Evolutionary conservation across 139 green algal genomes (phyloP).

Genomic region (Chlamydomonas asymmetrica): DNA sequence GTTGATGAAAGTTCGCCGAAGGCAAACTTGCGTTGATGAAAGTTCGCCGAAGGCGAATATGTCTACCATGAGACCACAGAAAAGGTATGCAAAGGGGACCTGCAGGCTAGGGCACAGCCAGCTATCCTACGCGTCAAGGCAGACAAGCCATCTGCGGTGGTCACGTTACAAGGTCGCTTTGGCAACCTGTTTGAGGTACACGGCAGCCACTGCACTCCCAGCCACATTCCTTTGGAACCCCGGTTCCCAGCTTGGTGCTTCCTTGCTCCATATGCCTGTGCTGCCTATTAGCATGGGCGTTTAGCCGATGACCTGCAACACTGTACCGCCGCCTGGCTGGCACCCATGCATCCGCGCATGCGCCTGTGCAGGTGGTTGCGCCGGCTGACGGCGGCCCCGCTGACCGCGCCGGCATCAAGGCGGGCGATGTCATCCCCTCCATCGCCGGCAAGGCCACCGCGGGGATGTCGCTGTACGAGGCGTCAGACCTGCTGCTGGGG

Average conservation of each 20-base stretch:
- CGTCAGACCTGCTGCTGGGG: slow-evolving; percentile 79
- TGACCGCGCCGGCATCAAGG: slow-evolving; percentile 76
- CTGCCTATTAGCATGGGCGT: too few relatives aligned
- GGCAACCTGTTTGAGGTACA: slow-evolving; percentile 1
- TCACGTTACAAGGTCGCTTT: slow-evolving; percentile 13
- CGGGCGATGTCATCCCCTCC: slow-evolving; percentile 78
- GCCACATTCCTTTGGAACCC: not conserved
- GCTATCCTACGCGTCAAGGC: not conserved
- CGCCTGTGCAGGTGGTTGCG: slow-evolving; percentile 71
- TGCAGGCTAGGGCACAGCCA: not conserved
- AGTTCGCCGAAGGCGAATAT: slow-evolving; percentile 7
- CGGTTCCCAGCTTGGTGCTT: not conserved
- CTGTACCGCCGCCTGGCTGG: too few relatives aligned
- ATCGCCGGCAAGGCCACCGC: slow-evolving; percentile 75
- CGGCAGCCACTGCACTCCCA: not conserved
- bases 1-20: not conserved
- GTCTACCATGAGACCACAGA: slow-evolving; percentile 1
- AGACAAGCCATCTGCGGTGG: not conserved
- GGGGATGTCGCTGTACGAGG: slow-evolving; percentile 87
- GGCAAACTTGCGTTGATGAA: not conserved
- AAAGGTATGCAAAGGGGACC: not conserved
- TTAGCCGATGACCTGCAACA: too few relatives aligned
- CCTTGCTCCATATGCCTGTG: slow-evolving; percentile 9
- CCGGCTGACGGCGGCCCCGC: slow-evolving; percentile 82
- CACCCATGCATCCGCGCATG: too few relatives aligned